Percentiles rank a stretch among this genome's conserved stretches.
phyloP scores from a whole-genome alignment of 2,329 filamentous ascomycete species.

The Pseudopyrenochaeta lycopersici region DNA sequence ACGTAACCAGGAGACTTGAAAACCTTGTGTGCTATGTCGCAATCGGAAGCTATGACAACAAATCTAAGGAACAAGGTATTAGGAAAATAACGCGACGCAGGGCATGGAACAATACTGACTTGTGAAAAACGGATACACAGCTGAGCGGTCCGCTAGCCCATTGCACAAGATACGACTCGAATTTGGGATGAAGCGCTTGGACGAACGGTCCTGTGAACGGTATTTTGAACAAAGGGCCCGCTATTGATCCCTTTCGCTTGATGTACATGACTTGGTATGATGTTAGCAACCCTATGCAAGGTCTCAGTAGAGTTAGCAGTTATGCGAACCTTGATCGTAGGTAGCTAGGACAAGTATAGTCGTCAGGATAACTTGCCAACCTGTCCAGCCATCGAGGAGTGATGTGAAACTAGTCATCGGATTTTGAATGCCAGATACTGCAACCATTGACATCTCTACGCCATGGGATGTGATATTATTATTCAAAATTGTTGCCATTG shows the following conservation, averaged over 20 bases:
- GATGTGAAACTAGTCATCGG: neutral
- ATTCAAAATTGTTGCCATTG: neutral
- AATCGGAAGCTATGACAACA: constrained; percentile 91
- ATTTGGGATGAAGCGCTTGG: constrained; percentile 88
- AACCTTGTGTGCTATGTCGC: constrained; percentile 93
- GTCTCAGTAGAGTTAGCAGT: too few relatives aligned
- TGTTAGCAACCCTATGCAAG: constrained; percentile 24
- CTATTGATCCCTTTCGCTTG: constrained; percentile 53
- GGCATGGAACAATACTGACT: constrained; percentile 69
- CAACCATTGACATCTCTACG: neutral
- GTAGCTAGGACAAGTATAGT: constrained; percentile 74
- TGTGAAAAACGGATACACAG: constrained; percentile 98
- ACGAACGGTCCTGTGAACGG: constrained; percentile 83
- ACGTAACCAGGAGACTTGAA: constrained; percentile 91
- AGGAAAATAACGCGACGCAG: neutral
- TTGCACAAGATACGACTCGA: constrained; percentile 87
- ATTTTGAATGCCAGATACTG: neutral
- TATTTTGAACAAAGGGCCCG: constrained; percentile 54
- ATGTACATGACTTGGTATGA: constrained; percentile 45
- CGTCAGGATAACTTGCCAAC: constrained; percentile 74
- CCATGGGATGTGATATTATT: too few relatives aligned
- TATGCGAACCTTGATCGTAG: constrained; percentile 83
- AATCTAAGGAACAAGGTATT: constrained; percentile 66
- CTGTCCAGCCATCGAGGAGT: neutral
- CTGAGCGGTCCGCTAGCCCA: constrained; percentile 90